Base-by-base conservation (phyloP, 768 basidiomycete species). In the Podaxis sp. region DNA sequence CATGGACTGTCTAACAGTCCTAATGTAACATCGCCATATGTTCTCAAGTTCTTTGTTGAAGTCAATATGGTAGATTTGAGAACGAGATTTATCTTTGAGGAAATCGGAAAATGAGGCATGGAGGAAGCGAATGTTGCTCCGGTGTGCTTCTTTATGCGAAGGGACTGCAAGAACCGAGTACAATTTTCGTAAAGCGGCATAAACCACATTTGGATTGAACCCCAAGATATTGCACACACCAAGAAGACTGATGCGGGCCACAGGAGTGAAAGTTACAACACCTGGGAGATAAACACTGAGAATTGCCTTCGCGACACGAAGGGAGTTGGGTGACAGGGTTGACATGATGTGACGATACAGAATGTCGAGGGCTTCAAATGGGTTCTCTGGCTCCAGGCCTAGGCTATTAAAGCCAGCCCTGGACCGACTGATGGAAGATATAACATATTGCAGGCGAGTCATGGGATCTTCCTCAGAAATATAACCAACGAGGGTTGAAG, bases 301-400 rank as follows among this genome's bases (percentile, higher is more conserved):
- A 15, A 56, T 56, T 41, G 56, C 24, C 13, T 56, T 56, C 4
- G 56, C n/a, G 15, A 22, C 17, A 13, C 40, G 22, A 41, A 56
- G 56, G 24, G 15, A 15, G 13, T 56, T 24, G 17, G 24, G 13
- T 5, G 56, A 40, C 15, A 44, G 28, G 28, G 26, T 22, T 12
- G 56, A 56, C 56, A 56, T 56, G 22, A 56, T 56, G 15, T 10
- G 22, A 4, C n/a, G 22, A n/a, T 56, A 56, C 11, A 56, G 20
- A 10, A 56, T 13, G 36, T 56, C 55, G 12, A 56, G 55, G 4
- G 30, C 20, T 41, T 20, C n/a, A 41, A 56, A 56, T n/a, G 55
- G 55, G 22, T 41, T 56, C 13, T 38, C 22, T 30, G 28, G 28
- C 17, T 17, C n/a, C 17, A 13, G 40, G 13, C n/a, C 10, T 1